These are phyloP conservation scores for Aspergillus sclerotioniger DNA, from an alignment of 495 filamentous ascomycete species.

Conservation along the genomic window DNA sequence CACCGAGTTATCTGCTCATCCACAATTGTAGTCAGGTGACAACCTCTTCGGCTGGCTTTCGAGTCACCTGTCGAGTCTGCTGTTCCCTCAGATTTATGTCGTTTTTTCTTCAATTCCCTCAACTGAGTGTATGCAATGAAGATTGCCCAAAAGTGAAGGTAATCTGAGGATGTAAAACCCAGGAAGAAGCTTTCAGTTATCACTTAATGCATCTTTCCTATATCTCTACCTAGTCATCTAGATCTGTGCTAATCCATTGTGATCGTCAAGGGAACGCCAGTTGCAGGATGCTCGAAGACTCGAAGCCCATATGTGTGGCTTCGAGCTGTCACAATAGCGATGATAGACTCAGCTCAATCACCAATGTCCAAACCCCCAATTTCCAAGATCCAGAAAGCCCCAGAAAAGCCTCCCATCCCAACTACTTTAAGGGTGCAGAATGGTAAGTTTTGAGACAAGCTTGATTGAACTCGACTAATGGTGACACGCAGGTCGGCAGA, in stretches of 20 bases:
- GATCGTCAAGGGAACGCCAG: no score
- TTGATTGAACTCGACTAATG: neutral
- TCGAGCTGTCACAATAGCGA: constrained; percentile 19
- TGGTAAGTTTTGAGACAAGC: constrained; percentile 38
- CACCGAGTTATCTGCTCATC: no score
- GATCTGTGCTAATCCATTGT: no score
- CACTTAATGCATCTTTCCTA: neutral
- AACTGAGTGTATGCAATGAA: neutral
- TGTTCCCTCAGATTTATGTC: neutral
- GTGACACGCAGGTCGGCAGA: constrained; percentile 62
- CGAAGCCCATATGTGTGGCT: constrained; percentile 34
- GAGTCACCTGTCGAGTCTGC: no score
- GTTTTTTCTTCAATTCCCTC: neutral
- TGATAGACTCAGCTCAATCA: neutral
- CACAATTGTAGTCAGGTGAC: no score
- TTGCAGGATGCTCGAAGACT: constrained; percentile 17
- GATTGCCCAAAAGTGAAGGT: neutral
- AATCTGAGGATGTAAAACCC: neutral
- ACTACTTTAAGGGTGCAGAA: constrained; percentile 60
- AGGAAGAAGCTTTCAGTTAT: neutral
- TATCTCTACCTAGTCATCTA: neutral
- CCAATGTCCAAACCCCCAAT: neutral
- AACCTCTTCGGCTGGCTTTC: neutral
- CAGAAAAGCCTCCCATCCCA: constrained; percentile 9
- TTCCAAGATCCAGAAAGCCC: neutral